These are phyloP conservation scores for Ustilago esculenta DNA, from an alignment of 1,284 basidiomycete genomes.

Conservation along the genomic window DNA sequence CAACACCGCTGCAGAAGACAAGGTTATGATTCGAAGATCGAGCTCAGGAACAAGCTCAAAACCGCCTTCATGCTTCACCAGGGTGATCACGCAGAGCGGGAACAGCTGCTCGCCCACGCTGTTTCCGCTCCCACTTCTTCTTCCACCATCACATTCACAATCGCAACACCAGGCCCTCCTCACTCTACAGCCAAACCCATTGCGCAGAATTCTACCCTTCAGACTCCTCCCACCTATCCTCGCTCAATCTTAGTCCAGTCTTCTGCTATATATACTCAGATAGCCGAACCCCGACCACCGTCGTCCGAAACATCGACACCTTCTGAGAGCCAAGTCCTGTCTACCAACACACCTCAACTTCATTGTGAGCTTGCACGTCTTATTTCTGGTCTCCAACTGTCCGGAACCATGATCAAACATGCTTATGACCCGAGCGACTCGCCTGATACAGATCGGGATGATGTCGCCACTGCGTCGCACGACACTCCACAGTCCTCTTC, in stretches of 20 bases:
- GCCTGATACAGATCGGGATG: neutral
- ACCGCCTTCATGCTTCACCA: too few species aligned
- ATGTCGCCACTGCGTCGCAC: neutral
- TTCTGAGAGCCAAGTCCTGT: neutral
- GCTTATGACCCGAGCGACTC: neutral
- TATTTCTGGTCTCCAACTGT: neutral
- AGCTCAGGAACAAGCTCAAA: too few species aligned
- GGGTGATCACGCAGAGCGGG: too few species aligned
- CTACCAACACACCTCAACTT: neutral
- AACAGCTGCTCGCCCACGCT: too few species aligned
- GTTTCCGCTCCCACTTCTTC: too few species aligned
- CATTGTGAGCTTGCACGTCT: neutral
- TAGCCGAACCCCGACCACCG: neutral
- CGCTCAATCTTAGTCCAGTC: neutral
- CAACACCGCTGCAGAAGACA: too few species aligned
- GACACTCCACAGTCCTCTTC: neutral
- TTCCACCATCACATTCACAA: too few species aligned
- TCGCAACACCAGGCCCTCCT: too few species aligned
- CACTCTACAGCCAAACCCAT: too few species aligned
- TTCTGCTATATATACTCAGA: neutral
- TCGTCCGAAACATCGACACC: neutral
- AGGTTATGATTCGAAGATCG: too few species aligned
- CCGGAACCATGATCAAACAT: slow-evolving; percentile 22
- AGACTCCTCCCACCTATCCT: too few species aligned
- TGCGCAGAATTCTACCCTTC: too few species aligned